Conservation (phyloP, 2,329 filamentous ascomycete species). For the Ceratocystis cacaofunesta region DNA sequence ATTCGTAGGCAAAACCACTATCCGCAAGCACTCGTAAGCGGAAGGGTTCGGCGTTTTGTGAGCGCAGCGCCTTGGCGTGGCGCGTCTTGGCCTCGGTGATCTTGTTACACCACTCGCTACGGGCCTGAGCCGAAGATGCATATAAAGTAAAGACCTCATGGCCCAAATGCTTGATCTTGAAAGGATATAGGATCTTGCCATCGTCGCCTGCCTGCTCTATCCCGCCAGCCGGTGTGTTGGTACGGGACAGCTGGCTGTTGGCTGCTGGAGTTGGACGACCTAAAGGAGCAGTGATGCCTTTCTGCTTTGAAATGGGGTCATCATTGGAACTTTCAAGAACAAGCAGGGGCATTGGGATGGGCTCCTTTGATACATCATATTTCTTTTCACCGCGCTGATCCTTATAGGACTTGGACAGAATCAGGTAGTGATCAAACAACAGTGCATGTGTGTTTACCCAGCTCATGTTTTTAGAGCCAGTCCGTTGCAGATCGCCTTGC, state of each 20-base stretch:
- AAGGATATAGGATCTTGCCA: slow-evolving; percentile 78
- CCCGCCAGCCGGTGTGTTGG: slow-evolving; percentile 19
- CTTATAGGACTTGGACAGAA: slow-evolving; percentile 74
- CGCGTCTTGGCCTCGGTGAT: slow-evolving; percentile 91
- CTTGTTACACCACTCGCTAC: slow-evolving; percentile 81
- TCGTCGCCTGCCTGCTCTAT: slow-evolving; percentile 41
- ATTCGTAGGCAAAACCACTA: slow-evolving; percentile 73
- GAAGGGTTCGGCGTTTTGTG: slow-evolving; percentile 94
- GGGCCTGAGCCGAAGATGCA: slow-evolving; percentile 57
- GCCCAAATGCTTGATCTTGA: slow-evolving; percentile 88
- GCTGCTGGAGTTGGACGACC: slow-evolving; percentile 52
- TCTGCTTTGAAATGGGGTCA: slow-evolving; percentile 72
- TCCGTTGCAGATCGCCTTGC: slow-evolving; percentile 75
- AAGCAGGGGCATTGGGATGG: slow-evolving; percentile 90
- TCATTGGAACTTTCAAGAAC: slow-evolving; percentile 88
- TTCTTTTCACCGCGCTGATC: slow-evolving; percentile 59
- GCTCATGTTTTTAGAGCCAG: slow-evolving; percentile 75
- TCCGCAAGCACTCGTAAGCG: slow-evolving; percentile 82
- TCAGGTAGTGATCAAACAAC: slow-evolving; percentile 91
- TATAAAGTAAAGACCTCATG: slow-evolving; percentile 88
- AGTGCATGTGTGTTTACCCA: slow-evolving; percentile 91
- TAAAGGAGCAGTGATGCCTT: slow-evolving; percentile 52
- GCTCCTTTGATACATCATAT: slow-evolving; percentile 83
- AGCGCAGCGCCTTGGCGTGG: slow-evolving; percentile 74
- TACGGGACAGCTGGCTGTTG: slow-evolving; percentile 44